phyloP scores from a whole-genome alignment of 345 rosid genomes.

The Boechera retrofracta region DNA sequence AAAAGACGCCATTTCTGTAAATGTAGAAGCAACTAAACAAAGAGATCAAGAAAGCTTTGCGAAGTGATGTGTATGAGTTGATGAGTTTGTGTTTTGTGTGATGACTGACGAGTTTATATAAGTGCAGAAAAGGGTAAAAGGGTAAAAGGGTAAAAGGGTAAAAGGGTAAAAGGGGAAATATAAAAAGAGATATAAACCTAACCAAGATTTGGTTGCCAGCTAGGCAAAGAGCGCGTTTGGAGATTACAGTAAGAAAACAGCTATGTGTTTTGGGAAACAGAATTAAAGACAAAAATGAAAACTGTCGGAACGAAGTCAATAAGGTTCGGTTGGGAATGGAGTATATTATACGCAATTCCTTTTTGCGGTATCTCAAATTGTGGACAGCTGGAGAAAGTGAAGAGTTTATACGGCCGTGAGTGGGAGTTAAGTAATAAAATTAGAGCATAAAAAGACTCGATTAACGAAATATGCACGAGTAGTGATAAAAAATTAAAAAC shows the following conservation, averaged over 20 bases:
- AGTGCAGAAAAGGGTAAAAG: slow-evolving; percentile 8
- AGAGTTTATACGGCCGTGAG: neutral
- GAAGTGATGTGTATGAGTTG: neutral
- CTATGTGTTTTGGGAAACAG: slow-evolving; percentile 19
- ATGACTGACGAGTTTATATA: neutral
- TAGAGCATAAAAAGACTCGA: neutral
- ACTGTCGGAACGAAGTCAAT: neutral
- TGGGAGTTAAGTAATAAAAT: neutral
- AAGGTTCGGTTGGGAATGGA: slow-evolving; percentile 9
- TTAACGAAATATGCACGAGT: neutral
- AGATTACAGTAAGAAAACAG: slow-evolving; percentile 33
- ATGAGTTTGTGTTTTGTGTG: slow-evolving; percentile 1
- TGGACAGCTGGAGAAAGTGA: slow-evolving; percentile 9
- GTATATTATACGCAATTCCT: too few relatives aligned
- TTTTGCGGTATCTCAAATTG: neutral
- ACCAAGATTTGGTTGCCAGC: slow-evolving; percentile 24
- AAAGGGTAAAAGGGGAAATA: slow-evolving; percentile 11
- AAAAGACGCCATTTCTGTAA: slow-evolving; percentile 4
- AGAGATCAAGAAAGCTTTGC: slow-evolving; percentile 24
- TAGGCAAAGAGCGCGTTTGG: slow-evolving; percentile 38
- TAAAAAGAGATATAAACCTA: neutral
- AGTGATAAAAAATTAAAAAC: too few relatives aligned
- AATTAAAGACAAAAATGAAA: slow-evolving; percentile 27
- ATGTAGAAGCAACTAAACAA: slow-evolving; percentile 3
- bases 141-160: slow-evolving; percentile 9